phyloP scores from a whole-genome alignment of 2,329 filamentous ascomycete genomes.

The Diplocarpon rosae region DNA sequence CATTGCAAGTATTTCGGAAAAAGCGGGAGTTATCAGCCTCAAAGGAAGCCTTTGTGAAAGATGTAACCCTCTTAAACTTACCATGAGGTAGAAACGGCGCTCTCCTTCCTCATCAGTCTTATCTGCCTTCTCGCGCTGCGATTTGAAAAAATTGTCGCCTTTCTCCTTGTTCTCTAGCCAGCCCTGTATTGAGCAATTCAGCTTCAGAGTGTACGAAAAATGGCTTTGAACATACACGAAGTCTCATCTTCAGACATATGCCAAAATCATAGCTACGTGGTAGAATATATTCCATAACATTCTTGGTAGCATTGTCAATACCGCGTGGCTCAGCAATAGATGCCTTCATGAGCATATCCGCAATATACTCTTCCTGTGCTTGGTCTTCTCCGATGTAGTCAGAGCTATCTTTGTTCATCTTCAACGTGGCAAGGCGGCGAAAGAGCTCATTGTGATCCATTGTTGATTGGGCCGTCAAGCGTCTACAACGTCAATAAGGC shows the following conservation, averaged over 20 bases:
- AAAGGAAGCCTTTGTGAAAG: no score
- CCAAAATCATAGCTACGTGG: not conserved
- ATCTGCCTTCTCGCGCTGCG: constrained; percentile 31
- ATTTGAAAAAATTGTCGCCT: constrained; percentile 34
- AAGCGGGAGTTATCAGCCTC: no score
- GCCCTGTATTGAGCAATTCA: constrained; percentile 5
- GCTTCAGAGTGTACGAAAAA: not conserved
- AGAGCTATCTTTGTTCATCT: no score
- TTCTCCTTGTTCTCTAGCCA: constrained; percentile 38
- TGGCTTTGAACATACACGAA: not conserved
- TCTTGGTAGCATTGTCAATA: not conserved
- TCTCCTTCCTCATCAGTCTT: constrained; percentile 17
- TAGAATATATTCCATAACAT: not conserved
- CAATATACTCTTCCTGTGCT: no score
- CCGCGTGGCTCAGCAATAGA: not conserved
- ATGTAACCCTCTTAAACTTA: no score
- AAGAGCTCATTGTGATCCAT: no score
- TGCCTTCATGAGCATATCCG: not conserved
- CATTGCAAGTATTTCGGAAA: no score
- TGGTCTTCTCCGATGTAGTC: no score
- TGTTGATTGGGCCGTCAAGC: no score
- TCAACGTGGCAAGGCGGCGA: no score
- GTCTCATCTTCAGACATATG: not conserved
- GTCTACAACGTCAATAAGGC: no score
- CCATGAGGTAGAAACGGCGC: constrained; percentile 29